Base-by-base conservation (phyloP, 2,329 filamentous ascomycete genomes). In the Nannizziopsis barbatae region DNA sequence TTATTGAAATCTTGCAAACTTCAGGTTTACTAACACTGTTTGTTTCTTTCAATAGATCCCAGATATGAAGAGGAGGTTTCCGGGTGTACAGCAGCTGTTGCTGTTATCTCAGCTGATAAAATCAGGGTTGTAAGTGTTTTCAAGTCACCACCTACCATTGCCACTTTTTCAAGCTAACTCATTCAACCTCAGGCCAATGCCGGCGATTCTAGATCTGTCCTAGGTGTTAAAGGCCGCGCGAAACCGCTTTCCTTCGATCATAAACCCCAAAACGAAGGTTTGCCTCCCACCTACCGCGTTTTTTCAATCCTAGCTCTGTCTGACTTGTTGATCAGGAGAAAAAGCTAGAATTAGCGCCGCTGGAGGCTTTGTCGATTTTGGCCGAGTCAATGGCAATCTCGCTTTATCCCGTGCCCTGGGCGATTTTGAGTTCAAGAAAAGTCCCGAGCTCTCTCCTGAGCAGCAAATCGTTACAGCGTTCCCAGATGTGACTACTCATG, bases 391-490 rank as follows among this genome's bases (percentile, higher is more conserved):
- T 67, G 92, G 92, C 65, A 98, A 98, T 68, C 80, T 98, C 40
- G 92, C 92, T 41, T 75, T 98, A 53, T 98, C 92, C 53, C 85
- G 92, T 67, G 92, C 92, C 59, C 95, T 98, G 67, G 92, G 92
- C 59, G 92, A 98, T 68, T 98, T 98, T 64, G 92, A 98, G 67
- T 98, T 98, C 78, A 98, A 98, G 78, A 96, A 96, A 77, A 95
- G 88, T 66, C 86, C 90, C 58, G 89, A 95, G 63, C 80, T 98
- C 42, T 83, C 90, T 2, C 92, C 92, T n/a, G 92, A 98, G 72
- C 86, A 94, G 65, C 92, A 98, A 69, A 96, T 98, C 57, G 92
- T 98, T 38, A 98, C 92, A 12, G 92, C 92, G 5, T 96, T 83
- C 69, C 92, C 92, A 17, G 92, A 98, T 64, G 88, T 98, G 39